Conservation (phyloP, 2,329 filamentous ascomycete species). For the Penicillium capsulatum region DNA sequence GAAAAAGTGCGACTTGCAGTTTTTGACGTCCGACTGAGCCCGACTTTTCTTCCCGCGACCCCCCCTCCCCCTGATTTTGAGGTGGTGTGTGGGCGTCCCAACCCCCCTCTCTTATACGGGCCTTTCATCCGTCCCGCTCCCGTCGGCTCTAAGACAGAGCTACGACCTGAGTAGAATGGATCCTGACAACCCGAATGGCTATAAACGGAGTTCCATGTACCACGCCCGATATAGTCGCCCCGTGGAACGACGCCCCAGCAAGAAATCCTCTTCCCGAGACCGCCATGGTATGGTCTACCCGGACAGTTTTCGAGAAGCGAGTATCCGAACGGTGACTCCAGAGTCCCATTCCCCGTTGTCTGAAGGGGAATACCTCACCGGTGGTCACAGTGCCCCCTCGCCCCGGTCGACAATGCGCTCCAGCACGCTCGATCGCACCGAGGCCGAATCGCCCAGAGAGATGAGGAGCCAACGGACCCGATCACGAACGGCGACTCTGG, state of each 20-base stretch:
- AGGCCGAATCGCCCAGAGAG: constrained; percentile 33
- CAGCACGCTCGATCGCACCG: constrained; percentile 33
- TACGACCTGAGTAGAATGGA: constrained; percentile 35
- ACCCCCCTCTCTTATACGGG: constrained; percentile 24
- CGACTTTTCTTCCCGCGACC: constrained; percentile 13
- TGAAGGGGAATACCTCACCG: constrained; percentile 33
- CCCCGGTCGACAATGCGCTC: constrained; percentile 36
- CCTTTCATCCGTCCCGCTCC: constrained; percentile 17
- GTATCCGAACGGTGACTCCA: constrained; percentile 46
- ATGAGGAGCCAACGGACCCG: constrained; percentile 35
- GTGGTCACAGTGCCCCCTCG: constrained; percentile 30
- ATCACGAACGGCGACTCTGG: constrained; percentile 41
- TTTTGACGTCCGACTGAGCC: constrained; percentile 31
- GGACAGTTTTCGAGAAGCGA: constrained; percentile 43
- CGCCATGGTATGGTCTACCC: constrained; percentile 46
- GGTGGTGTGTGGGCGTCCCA: constrained; percentile 22
- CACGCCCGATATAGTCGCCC: constrained; percentile 38
- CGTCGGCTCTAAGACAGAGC: constrained; percentile 11
- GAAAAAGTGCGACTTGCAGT: constrained; percentile 33
- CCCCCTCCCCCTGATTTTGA: constrained; percentile 17
- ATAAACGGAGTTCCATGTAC: constrained; percentile 40
- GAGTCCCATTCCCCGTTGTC: constrained; percentile 43
- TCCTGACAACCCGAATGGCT: constrained; percentile 39
- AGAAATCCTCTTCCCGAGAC: constrained; percentile 46
- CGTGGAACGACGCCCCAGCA: constrained; percentile 44